These are phyloP conservation scores for Boletus rubropictus DNA, from an alignment of 768 basidiomycete species.

Conservation along the genomic window DNA sequence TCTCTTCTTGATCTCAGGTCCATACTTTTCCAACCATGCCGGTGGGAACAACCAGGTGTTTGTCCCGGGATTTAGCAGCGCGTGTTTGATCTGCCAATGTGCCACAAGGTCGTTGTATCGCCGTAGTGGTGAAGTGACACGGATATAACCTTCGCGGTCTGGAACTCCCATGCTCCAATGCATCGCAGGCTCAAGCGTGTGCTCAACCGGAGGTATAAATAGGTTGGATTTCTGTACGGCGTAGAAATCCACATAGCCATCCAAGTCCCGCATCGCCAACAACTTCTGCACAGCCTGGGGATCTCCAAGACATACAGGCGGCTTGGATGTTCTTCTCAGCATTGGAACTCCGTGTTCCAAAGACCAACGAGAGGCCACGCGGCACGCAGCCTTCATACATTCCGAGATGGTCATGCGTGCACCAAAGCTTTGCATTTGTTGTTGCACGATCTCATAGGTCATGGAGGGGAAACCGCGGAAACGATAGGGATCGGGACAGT, in stretches of 20 bases:
- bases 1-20: conserved; percentile 30
- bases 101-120: conserved; percentile 74
- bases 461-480: conserved; percentile 48
- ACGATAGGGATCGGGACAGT: conserved; percentile 27
- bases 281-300: conserved; percentile 38
- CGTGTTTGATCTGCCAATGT: conserved; percentile 93
- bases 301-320: conserved; percentile 29
- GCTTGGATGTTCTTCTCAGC: conserved; percentile 48
- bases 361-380: conserved; percentile 69
- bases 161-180: conserved; percentile 71
- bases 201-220: conserved; percentile 34
- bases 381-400: conserved; percentile 75
- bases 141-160: conserved; percentile 72
- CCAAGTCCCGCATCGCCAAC: conserved; percentile 41
- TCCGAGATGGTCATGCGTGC: conserved; percentile 64
- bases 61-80: conserved; percentile 42
- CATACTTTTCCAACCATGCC: conserved; percentile 42
- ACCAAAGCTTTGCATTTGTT: conserved; percentile 31
- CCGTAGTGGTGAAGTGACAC: conserved; percentile 82
- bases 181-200: conserved; percentile 48
- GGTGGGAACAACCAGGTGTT: conserved; percentile 39
- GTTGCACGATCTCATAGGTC: conserved; percentile 38
- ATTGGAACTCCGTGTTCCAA: conserved; percentile 53
- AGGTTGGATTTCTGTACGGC: conserved; percentile 32
- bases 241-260: conserved; percentile 40